Evolutionary conservation across 2,329 filamentous ascomycete species (phyloP).

Genomic region (Sporothrix schenckii): DNA sequence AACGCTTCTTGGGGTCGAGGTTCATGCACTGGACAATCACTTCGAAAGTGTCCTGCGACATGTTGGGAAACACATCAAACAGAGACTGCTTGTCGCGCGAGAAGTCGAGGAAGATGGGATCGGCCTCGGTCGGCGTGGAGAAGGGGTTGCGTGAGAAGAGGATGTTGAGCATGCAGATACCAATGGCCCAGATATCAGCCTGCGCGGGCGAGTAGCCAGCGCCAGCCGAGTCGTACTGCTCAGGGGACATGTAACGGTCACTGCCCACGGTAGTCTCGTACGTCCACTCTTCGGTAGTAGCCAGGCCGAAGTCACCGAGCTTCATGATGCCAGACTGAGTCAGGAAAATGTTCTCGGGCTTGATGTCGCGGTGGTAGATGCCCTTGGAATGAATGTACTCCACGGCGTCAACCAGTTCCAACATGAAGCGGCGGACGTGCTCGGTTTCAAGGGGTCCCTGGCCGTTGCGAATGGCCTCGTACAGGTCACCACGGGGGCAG

Average conservation of each 20-base stretch:
- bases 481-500: conserved; percentile 91
- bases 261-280: conserved; percentile 93
- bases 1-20: conserved; percentile 86
- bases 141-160: conserved; percentile 97
- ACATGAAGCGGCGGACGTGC: conserved; percentile 96
- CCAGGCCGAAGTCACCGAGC: conserved; percentile 93
- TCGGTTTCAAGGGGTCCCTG: conserved; percentile 91
- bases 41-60: conserved; percentile 98
- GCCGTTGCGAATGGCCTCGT: conserved; percentile 90
- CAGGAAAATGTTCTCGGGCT: conserved; percentile 98
- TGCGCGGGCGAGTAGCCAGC: conserved; percentile 89
- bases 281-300: conserved; percentile 86
- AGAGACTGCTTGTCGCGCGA: conserved; percentile 90
- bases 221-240: conserved; percentile 89
- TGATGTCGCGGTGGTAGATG: conserved; percentile 96
- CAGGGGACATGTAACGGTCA: conserved; percentile 98
- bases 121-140: conserved; percentile 83
- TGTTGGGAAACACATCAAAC: conserved; percentile 96
- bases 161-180: conserved; percentile 94
- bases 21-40: conserved; percentile 89
- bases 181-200: conserved; percentile 96
- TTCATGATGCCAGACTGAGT: conserved; percentile 87
- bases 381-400: conserved; percentile 88
- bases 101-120: conserved; percentile 91
- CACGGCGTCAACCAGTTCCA: conserved; percentile 87